Percentiles rank a stretch among this genome's conserved stretches.
Conservation (phyloP, 495 filamentous ascomycete genomes). For the Aspergillus asperescens region DNA sequence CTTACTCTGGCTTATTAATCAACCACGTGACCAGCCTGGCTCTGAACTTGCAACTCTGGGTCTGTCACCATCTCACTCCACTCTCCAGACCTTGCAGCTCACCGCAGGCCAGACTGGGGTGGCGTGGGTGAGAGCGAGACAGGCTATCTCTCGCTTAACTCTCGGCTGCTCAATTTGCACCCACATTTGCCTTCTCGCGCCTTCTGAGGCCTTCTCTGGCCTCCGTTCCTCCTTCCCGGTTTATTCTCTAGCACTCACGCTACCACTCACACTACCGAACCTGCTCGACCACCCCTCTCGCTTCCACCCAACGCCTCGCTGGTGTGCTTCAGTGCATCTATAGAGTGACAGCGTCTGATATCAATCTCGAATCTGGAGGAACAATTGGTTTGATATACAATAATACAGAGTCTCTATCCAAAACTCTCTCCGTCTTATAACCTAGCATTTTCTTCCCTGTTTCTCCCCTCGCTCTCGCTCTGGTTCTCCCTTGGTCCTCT, state of each 20-base stretch:
- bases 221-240: no score
- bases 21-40: not conserved
- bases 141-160: conserved; percentile 19
- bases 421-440: not conserved
- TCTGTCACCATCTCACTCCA: no score
- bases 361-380: not conserved
- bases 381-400: not conserved
- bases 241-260: conserved; percentile 38
- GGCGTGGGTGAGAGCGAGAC: conserved; percentile 32
- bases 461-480: not conserved
- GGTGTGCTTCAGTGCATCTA: conserved; percentile 7
- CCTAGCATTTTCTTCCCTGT: not conserved
- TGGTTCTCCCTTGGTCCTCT: not conserved
- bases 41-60: no score
- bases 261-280: conserved; percentile 13
- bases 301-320: conserved; percentile 30
- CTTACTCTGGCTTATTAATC: not conserved
- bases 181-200: conserved; percentile 3
- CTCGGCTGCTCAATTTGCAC: conserved; percentile 14
- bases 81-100: conserved; percentile 8
- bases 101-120: conserved; percentile 26
- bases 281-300: conserved; percentile 28
- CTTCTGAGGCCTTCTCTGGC: no score
- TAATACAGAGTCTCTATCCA: not conserved
- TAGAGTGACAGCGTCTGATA: conserved; percentile 1